Evolutionary conservation across 1,284 basidiomycete species (phyloP), one percentile per base, ranked within the genome.

Genomic region (Mycena sp.): DNA sequence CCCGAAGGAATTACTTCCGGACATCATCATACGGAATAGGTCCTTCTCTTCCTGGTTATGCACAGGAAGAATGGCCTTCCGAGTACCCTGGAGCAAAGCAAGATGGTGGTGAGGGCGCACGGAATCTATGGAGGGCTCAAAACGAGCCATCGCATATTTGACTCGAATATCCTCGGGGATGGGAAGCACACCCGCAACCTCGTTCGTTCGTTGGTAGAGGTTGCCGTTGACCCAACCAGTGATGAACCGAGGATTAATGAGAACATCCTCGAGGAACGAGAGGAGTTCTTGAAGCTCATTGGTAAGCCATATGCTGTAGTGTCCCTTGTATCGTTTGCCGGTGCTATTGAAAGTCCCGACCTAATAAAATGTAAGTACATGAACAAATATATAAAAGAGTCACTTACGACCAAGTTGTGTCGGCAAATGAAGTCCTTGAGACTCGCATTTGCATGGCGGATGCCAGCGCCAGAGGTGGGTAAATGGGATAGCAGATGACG

Each of bases 201-300:
- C 71, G 1, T 41, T 41, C 14, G 71, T 70, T 26, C 26, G 69
- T 5, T 65, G 16, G 46, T 74, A 74, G 6, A 73, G 61, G 41
- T 74, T 69, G 6, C 71, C 70, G 43, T 75, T 75, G 1, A 72
- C 57, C 71, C 72, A 72, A 1, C 67, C 65, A 7, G 29, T 58
- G 23, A 71, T 61, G 12, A 43, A 32, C 11, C 21, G 35, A 9
- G 68, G 62, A 30, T 65, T 21, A 10, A 45, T 21, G 35, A 67
- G 44, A 28, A 65, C 53, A n/a, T 61, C 40, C 19, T 65, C 23
- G 1, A 70, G 38, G 28, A 55, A 48, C 7, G 61, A 38, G 3
- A 66, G 56, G 23, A 53, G 28, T 35, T 65, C 50, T 48, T 71
- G 71, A 12, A 70, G 21, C 12, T 59, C 28, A 40, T 67, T 70